Conservation (phyloP, 495 filamentous ascomycete genomes). For the Lentithecium fluviatile region DNA sequence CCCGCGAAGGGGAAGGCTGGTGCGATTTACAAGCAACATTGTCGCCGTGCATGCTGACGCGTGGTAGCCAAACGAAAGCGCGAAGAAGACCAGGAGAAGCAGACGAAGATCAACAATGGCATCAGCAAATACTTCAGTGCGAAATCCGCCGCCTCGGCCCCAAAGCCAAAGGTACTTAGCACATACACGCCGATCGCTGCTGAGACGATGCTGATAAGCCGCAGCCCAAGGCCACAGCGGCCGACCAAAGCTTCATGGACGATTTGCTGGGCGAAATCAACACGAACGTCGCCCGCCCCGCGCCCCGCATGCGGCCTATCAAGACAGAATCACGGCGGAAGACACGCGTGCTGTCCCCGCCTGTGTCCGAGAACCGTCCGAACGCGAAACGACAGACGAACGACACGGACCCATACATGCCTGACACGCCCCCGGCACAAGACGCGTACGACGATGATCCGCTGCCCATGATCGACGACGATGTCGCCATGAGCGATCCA, state of each 20-base stretch:
- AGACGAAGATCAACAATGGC: constrained; percentile 82
- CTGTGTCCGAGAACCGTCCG: constrained; percentile 48
- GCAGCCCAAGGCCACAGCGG: constrained; percentile 62
- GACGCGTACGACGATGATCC: constrained; percentile 52
- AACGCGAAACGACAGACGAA: constrained; percentile 45
- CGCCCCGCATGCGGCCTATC: constrained; percentile 59
- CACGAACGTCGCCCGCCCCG: constrained; percentile 64
- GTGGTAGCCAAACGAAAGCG: constrained; percentile 75
- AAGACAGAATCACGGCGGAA: constrained; percentile 73
- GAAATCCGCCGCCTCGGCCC: constrained; percentile 61
- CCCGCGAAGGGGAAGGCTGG: constrained; percentile 65
- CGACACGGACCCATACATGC: constrained; percentile 49
- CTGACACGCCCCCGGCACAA: constrained; percentile 46
- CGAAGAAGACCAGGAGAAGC: constrained; percentile 82
- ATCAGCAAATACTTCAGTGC: constrained; percentile 93
- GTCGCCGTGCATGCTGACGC: background rate
- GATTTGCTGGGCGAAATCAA: constrained; percentile 88
- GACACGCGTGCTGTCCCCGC: constrained; percentile 76
- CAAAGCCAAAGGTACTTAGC: constrained; percentile 72
- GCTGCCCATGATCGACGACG: constrained; percentile 56
- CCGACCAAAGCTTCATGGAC: constrained; percentile 81
- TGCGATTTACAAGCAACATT: constrained; percentile 27
- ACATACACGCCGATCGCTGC: background rate
- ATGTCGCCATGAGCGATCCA: constrained; percentile 78
- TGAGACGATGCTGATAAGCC: constrained; percentile 14